These are phyloP conservation scores for Heracleum sosnowskyi DNA, from an alignment of 129 eudicot genomes.

Conservation along the genomic window DNA sequence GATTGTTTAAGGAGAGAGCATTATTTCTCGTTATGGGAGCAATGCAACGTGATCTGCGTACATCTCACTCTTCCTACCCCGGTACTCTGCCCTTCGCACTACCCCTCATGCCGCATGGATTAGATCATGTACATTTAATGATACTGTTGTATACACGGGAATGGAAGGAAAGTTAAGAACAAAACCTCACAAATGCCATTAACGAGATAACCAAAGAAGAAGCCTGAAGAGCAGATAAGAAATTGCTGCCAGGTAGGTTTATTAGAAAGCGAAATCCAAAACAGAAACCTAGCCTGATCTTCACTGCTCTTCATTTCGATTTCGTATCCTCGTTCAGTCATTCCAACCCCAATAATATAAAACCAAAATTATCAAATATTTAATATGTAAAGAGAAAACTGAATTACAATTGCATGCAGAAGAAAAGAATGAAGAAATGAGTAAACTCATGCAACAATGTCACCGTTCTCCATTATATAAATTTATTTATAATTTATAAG, in stretches of 20 bases:
- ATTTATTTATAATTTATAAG: background rate
- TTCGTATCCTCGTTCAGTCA: background rate
- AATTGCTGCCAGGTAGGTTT: constrained; percentile 89
- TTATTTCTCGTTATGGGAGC: too few species aligned
- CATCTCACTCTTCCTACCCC: background rate
- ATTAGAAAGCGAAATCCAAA: constrained; percentile 65
- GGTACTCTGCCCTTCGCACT: too few species aligned
- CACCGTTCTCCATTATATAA: background rate
- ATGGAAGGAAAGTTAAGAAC: background rate
- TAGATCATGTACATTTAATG: too few species aligned
- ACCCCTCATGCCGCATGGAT: too few species aligned
- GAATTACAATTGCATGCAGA: background rate
- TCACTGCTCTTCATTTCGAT: constrained; percentile 23
- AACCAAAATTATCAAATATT: background rate
- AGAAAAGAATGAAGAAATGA: constrained; percentile 21
- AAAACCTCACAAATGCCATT: constrained; percentile 74
- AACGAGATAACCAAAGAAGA: constrained; percentile 82
- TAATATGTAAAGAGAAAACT: background rate
- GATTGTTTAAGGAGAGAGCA: too few species aligned
- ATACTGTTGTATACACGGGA: background rate
- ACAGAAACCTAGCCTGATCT: constrained; percentile 65
- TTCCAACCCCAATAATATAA: background rate
- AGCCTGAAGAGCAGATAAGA: constrained; percentile 47
- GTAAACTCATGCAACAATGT: constrained; percentile 15
- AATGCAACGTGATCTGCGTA: background rate